A percentile compares a stretch with the other conserved stretches of the same genome.
These are phyloP conservation scores for Pythium guiyangense DNA, from an alignment of 352 stramenopile genomes.

Conservation along the genomic window DNA sequence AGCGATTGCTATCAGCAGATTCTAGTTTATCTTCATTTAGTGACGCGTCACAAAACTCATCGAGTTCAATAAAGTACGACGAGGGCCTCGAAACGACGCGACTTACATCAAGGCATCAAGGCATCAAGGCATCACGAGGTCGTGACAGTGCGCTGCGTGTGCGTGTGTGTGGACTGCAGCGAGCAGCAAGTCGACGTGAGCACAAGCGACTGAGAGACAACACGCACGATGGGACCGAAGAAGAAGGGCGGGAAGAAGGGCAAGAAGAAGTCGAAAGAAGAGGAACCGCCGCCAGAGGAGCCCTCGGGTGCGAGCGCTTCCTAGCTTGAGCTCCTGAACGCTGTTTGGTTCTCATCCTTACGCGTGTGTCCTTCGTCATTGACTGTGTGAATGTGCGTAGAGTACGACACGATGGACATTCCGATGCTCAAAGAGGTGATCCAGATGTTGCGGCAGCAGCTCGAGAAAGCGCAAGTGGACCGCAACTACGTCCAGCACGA, in stretches of 20 bases:
- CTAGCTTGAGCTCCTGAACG: neutral
- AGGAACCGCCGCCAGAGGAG: conserved; percentile 59
- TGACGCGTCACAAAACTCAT: too few species aligned
- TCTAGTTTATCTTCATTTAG: too few species aligned
- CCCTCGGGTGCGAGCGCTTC: conserved; percentile 45
- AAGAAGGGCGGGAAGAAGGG: conserved; percentile 65
- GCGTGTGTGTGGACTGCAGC: neutral
- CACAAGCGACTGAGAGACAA: neutral
- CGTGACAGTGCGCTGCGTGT: too few species aligned
- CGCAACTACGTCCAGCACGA: conserved; percentile 95
- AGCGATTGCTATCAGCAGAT: too few species aligned
- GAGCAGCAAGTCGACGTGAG: neutral
- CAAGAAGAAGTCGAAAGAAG: conserved; percentile 68
- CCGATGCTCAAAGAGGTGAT: conserved; percentile 92
- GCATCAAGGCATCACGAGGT: too few species aligned
- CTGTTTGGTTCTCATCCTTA: neutral
- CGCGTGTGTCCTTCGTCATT: too few species aligned
- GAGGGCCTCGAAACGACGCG: too few species aligned
- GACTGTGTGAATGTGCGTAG: conserved; percentile 18
- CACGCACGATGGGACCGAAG: conserved; percentile 50
- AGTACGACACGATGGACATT: conserved; percentile 92
- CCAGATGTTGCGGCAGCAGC: conserved; percentile 88
- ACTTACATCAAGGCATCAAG: too few species aligned
- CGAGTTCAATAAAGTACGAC: too few species aligned
- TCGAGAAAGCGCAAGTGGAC: conserved; percentile 89